These are phyloP conservation scores for Penicillium cinerascens DNA, from an alignment of 495 filamentous ascomycete species.

Conservation along the genomic window DNA sequence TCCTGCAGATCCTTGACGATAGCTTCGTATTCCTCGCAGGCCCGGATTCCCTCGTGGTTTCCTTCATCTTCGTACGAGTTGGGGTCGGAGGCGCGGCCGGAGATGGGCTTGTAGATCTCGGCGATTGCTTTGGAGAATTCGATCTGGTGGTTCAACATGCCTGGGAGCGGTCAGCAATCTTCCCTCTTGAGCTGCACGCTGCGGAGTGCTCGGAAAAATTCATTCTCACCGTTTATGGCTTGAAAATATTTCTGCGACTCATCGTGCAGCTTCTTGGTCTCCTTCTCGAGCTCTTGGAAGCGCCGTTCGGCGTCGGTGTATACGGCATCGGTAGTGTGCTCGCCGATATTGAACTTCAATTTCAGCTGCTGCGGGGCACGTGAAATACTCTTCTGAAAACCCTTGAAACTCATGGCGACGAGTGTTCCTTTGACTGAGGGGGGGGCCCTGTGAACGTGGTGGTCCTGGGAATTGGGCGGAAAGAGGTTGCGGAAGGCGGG, in stretches of 20 bases:
- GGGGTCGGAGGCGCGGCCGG: conserved; percentile 90
- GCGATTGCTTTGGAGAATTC: conserved; percentile 94
- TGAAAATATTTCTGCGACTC: conserved; percentile 93
- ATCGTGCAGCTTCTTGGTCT: conserved; percentile 95
- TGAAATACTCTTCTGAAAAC: conserved; percentile 83
- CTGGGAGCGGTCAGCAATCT: conserved; percentile 34
- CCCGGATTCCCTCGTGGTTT: conserved; percentile 89
- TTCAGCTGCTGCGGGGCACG: conserved; percentile 90
- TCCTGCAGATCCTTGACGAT: conserved; percentile 89
- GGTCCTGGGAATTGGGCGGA: too few species aligned
- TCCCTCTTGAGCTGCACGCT: neutral
- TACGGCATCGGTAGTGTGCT: conserved; percentile 88
- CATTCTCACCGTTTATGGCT: conserved; percentile 75
- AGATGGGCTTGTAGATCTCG: conserved; percentile 98
- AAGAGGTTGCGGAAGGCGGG: conserved; percentile 5
- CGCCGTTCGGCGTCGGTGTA: conserved; percentile 93
- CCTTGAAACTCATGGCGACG: conserved; percentile 94
- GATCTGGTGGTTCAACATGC: conserved; percentile 97
- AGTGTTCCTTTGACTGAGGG: too few species aligned
- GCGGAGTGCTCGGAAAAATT: neutral
- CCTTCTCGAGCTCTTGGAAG: conserved; percentile 89
- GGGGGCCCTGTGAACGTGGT: too few species aligned
- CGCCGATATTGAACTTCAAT: conserved; percentile 86
- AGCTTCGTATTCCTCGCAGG: conserved; percentile 93
- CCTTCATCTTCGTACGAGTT: conserved; percentile 75